A percentile compares a stretch with the other conserved stretches of the same genome.
Conservation (phyloP, 208 protist species). For the Histomonas meleagridis region DNA sequence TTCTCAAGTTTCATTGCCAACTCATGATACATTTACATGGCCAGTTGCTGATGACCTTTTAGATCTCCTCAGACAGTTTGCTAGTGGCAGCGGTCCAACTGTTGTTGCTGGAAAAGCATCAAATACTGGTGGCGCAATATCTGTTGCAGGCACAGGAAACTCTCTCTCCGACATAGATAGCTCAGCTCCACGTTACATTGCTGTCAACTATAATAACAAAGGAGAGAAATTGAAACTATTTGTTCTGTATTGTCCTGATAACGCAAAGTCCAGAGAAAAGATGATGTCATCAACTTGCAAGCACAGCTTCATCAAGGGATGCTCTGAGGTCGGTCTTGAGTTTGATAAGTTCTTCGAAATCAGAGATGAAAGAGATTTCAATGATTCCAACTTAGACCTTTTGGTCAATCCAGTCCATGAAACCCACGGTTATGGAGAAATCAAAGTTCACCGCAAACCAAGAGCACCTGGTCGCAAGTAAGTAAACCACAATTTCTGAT, state of each 20-base stretch:
- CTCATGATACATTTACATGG: slow-evolving; percentile 2
- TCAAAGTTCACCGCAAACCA: background rate
- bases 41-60: background rate
- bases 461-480: background rate
- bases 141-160: background rate
- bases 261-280: background rate
- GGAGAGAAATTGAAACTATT: background rate
- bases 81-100: background rate
- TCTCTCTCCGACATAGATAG: background rate
- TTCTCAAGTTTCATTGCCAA: background rate
- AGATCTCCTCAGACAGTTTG: background rate
- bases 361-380: slow-evolving; percentile 3
- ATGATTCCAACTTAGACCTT: background rate
- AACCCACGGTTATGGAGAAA: background rate
- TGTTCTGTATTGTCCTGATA: background rate
- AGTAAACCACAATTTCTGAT: too few relatives aligned
- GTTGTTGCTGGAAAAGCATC: background rate
- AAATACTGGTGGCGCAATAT: background rate
- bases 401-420: background rate
- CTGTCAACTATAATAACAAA: background rate
- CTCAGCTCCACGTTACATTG: background rate
- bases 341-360: background rate
- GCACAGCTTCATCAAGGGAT: background rate
- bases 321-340: background rate
- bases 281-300: slow-evolving; percentile 36